Evolutionary conservation across 1,139 yeast species (phyloP).

Genomic region (Zygotorulaspora mrakii): DNA sequence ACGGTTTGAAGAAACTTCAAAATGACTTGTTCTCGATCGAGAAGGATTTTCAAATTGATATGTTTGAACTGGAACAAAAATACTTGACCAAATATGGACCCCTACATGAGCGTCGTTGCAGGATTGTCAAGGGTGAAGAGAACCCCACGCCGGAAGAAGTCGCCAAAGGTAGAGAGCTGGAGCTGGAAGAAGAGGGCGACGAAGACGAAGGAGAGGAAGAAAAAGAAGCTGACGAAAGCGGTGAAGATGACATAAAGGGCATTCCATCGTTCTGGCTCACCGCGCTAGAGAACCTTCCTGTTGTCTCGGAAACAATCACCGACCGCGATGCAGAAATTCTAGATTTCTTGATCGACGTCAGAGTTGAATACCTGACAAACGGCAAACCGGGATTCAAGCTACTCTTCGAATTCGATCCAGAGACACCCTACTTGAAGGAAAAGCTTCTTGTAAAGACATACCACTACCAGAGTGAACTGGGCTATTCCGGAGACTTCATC

Average conservation of each 20-base stretch:
- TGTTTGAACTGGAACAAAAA: conserved; percentile 81
- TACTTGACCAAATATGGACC: conserved; percentile 74
- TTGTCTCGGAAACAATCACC: conserved; percentile 79
- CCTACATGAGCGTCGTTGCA: conserved; percentile 67
- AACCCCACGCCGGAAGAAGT: conserved; percentile 82
- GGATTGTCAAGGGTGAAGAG: conserved; percentile 63
- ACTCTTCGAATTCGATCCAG: conserved; percentile 66
- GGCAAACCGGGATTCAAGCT: conserved; percentile 83
- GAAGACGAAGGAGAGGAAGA: conserved; percentile 45
- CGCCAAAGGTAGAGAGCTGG: conserved; percentile 67
- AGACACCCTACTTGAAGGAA: conserved; percentile 78
- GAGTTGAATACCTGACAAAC: conserved; percentile 69
- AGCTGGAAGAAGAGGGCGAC: conserved; percentile 46
- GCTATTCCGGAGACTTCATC: conserved; percentile 92
- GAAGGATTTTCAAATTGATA: conserved; percentile 86
- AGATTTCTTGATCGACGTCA: conserved; percentile 62
- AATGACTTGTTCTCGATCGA: conserved; percentile 77
- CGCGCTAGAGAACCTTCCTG: conserved; percentile 80
- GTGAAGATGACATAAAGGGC: conserved; percentile 57
- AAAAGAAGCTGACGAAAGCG: conserved; percentile 46
- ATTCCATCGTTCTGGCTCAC: conserved; percentile 97
- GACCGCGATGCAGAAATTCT: conserved; percentile 90
- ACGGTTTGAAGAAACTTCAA: conserved; percentile 83
- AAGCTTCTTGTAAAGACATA: conserved; percentile 74
- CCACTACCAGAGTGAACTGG: conserved; percentile 90